Percentiles rank a stretch among this genome's conserved stretches.
Conservation (phyloP, 2,329 filamentous ascomycete genomes). For the Sarocladium strictum region DNA sequence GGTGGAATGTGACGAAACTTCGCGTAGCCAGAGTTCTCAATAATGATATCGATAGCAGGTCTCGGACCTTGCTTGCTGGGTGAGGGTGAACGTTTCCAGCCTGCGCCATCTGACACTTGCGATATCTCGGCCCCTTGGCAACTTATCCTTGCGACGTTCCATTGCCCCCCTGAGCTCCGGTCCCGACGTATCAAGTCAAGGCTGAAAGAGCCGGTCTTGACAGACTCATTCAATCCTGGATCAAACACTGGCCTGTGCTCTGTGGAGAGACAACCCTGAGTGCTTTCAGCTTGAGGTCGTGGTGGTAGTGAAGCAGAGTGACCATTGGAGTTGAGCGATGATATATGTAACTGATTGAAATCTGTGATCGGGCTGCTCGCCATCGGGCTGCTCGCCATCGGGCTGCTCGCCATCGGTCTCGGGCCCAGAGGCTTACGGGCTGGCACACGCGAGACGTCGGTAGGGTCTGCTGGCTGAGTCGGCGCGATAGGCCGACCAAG, state of each 20-base stretch:
- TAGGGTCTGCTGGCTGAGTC: background rate
- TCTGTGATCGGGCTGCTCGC: too few relatives aligned
- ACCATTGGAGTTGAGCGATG: background rate
- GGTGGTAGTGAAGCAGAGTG: too few relatives aligned
- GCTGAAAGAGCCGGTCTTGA: constrained; percentile 38
- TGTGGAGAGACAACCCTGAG: background rate
- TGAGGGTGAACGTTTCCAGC: constrained; percentile 5
- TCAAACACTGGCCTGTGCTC: background rate
- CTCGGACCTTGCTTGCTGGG: constrained; percentile 12
- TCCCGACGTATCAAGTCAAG: constrained; percentile 69
- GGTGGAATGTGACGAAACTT: constrained; percentile 48
- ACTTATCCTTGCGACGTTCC: constrained; percentile 66
- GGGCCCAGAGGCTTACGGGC: constrained; percentile 8
- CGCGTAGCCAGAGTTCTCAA: constrained; percentile 51
- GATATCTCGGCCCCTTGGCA: constrained; percentile 30
- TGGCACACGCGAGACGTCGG: background rate
- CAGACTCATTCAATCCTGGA: too few relatives aligned
- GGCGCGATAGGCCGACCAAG: background rate
- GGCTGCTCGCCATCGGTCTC: background rate
- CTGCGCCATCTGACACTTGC: constrained; percentile 13
- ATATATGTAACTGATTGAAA: too few relatives aligned
- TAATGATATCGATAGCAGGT: constrained; percentile 43
- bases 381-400: too few relatives aligned
- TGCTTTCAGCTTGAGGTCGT: background rate
- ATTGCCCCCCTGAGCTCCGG: constrained; percentile 61